Base-by-base conservation (phyloP, 2,329 filamentous ascomycete genomes). In the Neocucurbitaria cava region DNA sequence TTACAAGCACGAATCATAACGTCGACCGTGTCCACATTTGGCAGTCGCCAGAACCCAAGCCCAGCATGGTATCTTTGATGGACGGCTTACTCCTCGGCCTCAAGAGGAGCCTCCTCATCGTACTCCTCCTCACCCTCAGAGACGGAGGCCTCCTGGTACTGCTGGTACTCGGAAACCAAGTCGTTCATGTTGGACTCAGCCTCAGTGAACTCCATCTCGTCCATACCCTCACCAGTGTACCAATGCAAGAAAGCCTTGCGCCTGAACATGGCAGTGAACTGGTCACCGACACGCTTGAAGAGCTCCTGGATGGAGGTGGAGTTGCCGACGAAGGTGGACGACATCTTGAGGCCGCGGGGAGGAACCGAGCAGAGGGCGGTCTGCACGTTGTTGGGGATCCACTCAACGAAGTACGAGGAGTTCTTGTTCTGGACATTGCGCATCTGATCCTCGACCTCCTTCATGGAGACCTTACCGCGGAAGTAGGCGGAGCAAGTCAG, bases 161-260 rank as follows among this genome's bases (percentile, higher is more conserved):
- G 95, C 88, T 98, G 95, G 86, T 99, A 99, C 82, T 99, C 95
- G 60, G 92, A 96, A 74, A 99, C 94, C 77, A 99, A 85, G 81
- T 99, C 95, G 86, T 99, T 98, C 95, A 99, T 98, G 87, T 99
- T 99, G 83, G 91, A 96, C 89, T 99, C 95, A 72, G 95, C 95
- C 87, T 99, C 95, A 78, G 95, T 99, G 86, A 99, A 99, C 85
- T 99, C 95, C 95, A 99, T 98, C 89, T 99, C 95, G 83, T 99
- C 95, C 95, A 99, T 99, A 84, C 95, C 95, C 87, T 99, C 95
- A 77, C 93, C 93, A 88, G 95, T 99, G 85, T 99, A 99, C 95
- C 95, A 99, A 86, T 98, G 95, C 88, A 99, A 91, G 92, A 99
- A 99, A 89, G 95, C 95, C 91, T 98, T 99, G 84, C 95, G 92